A percentile compares a stretch with the other conserved stretches of the same genome.
These are phyloP conservation scores for Lachancea sp. DNA, from an alignment of 805 yeast species.

Conservation along the genomic window DNA sequence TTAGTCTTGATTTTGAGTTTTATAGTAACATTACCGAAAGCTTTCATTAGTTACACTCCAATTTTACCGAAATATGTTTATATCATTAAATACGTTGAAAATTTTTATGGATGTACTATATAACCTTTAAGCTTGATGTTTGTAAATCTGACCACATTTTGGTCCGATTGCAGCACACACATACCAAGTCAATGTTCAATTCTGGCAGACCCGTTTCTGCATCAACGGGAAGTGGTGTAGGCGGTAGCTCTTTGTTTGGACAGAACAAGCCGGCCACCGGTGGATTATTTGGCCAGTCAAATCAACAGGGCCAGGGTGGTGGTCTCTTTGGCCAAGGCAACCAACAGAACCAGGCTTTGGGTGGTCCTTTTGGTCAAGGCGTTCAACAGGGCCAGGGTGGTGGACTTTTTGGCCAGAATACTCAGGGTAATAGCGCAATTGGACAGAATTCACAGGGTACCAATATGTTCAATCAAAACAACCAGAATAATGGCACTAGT, in stretches of 20 bases:
- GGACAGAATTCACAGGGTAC: no score
- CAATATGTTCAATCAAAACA: conserved; percentile 6
- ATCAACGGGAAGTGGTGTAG: conserved; percentile 3
- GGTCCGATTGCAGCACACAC: neutral
- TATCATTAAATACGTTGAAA: conserved; percentile 5
- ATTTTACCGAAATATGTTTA: neutral
- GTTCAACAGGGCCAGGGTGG: conserved; percentile 15
- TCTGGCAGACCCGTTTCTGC: conserved; percentile 8
- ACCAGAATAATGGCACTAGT: conserved; percentile 24
- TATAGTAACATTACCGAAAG: neutral
- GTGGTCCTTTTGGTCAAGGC: conserved; percentile 20
- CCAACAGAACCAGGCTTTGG: conserved; percentile 4
- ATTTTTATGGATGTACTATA: neutral
- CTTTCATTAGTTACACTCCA: neutral
- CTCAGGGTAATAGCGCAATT: neutral
- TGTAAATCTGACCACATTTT: neutral
- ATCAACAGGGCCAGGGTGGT: conserved; percentile 10
- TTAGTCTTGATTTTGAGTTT: no score
- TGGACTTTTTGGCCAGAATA: conserved; percentile 7
- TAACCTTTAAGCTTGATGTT: neutral
- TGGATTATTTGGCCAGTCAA: conserved; percentile 38
- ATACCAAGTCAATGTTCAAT: conserved; percentile 7
- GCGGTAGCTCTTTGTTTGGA: conserved; percentile 7
- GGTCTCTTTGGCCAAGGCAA: conserved; percentile 11
- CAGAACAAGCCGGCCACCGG: conserved; percentile 17